These are phyloP conservation scores for Kodamaea derodonti DNA, from an alignment of 1,139 yeast species.

Conservation along the genomic window DNA sequence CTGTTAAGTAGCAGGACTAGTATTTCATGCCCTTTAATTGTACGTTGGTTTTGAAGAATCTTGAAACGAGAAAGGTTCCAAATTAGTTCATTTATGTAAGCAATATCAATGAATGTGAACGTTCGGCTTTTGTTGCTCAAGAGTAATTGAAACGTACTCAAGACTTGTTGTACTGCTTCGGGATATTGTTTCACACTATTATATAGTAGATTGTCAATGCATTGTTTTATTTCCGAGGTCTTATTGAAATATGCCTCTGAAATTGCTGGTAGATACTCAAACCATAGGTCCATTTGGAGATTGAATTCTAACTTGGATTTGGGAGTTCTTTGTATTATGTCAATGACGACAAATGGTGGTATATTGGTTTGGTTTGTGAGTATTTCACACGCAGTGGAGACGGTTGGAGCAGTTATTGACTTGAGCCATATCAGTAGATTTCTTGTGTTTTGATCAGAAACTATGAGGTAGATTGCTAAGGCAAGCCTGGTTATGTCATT, in stretches of 20 bases:
- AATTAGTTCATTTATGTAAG: slow-evolving; percentile 10
- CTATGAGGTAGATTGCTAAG: too few species aligned
- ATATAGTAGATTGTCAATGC: slow-evolving; percentile 25
- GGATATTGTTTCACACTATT: slow-evolving; percentile 26
- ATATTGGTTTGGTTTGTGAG: slow-evolving; percentile 25
- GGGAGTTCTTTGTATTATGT: slow-evolving; percentile 36
- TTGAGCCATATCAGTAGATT: slow-evolving; percentile 21
- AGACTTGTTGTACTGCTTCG: slow-evolving; percentile 15
- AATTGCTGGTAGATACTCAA: slow-evolving; percentile 16
- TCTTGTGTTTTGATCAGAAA: too few species aligned
- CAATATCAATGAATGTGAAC: slow-evolving; percentile 4
- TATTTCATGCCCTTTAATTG: slow-evolving; percentile 28
- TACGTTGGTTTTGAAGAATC: slow-evolving; percentile 2
- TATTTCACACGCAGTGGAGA: slow-evolving; percentile 26
- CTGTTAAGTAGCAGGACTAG: slow-evolving; percentile 16
- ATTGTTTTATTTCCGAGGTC: slow-evolving; percentile 16
- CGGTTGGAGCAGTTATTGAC: slow-evolving; percentile 23
- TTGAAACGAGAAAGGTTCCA: slow-evolving; percentile 12
- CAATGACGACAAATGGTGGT: slow-evolving; percentile 35
- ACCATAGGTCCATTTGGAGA: slow-evolving; percentile 40
- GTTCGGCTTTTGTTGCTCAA: slow-evolving; percentile 3
- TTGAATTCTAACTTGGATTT: slow-evolving; percentile 26
- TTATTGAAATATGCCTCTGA: slow-evolving; percentile 14
- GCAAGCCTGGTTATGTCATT: too few species aligned
- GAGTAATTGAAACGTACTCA: slow-evolving; percentile 14